Evolutionary conservation across 805 yeast species (phyloP), one percentile per base, ranked within the genome.

Genomic region (Zygotorulaspora chibaensis): DNA sequence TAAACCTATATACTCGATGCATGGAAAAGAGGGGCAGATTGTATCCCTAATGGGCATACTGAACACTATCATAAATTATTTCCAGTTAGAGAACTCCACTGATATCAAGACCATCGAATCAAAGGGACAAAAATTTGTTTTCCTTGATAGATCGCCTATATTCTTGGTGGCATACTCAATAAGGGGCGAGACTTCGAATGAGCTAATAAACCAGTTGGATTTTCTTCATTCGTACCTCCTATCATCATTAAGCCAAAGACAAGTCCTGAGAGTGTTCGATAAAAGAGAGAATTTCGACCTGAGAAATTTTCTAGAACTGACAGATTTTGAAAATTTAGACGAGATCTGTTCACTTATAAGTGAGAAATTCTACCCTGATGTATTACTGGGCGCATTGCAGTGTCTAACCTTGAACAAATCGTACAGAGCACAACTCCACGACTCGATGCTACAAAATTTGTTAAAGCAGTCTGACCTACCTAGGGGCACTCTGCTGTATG

Each of bases 211-310:
- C 28, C 96, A 91, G 56, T 68, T 91, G 39, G 83, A 80, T 41
- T 73, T 84, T 16, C 57, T 91, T 12, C 83, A 90, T 66, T 80
- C 87, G 39, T 91, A 86, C 61, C 61, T 91, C 5, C 61, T 91
- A n/a, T 80, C 95, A 0, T 84, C 93, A 0, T 67, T 93, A 33
- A 84, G 95, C n/a, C 81, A 84, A 58, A 84, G 88, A 1, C 86
- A 84, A 51, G 79, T 91, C 31, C 70, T 76, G 8, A 79, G 80
- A 51, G 80, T 84, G 29, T 90, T 86, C 61, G 70, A 73, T 42
- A 76, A 79, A 50, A 71, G 95, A 46, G 83, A 85, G 57, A 87
- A 87, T 57, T 87, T 85, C 57, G 98, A 91, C 58, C 67, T 91
- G 31, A 70, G 96, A 17, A 83, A 81, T 47, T 74, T 84, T 25